Base-by-base conservation (phyloP, 495 filamentous ascomycete genomes). In the Lophiostoma macrostomum region DNA sequence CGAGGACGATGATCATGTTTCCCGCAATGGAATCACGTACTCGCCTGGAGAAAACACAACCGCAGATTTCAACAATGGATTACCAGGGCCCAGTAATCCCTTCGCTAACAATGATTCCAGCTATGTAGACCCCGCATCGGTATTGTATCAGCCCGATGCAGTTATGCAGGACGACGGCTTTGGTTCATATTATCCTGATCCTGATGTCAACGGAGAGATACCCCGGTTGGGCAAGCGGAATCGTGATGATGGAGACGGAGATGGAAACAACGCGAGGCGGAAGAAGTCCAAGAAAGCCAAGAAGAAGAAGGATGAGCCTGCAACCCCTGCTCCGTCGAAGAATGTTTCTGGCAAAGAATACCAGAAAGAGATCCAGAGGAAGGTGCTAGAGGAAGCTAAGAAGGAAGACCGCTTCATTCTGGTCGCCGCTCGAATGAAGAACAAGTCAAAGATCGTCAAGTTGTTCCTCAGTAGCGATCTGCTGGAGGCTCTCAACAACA, bases 311-410 rank as follows among this genome's bases (percentile, higher is more conserved):
- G 49, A 66, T 19, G 50, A 62, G 32, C 27, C 46, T n/a, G 53
- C 32, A 14, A 43, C 56, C n/a, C 50, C 51, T 20, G 27, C 37
- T 4, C 62, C 49, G 22, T 57, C 66, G 10, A 66, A 57, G 49
- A 68, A 51, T 35, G 64, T 56, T n/a, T 63, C 67, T 12, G 66
- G 66, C 11, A 56, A 61, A 34, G 63, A 73, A 30, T 73, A 65
- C 37, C 61, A 66, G 41, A 66, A 67, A 31, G 63, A 68, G 41
- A 60, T 71, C 27, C 56, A 70, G 46, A 56, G 59, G 10, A 65
- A 64, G 27, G 48, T 65, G 13, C 58, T 73, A 12, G 69, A 71
- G 13, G 65, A 67, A 27, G 70, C 70, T n/a, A 66, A 64, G 54
- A 58, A 54, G 24, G 58, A 67, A 27, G 69, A 65, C 28, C 63